Base-by-base conservation (phyloP, 805 yeast species). In the Kregervanrija fluxuum region DNA sequence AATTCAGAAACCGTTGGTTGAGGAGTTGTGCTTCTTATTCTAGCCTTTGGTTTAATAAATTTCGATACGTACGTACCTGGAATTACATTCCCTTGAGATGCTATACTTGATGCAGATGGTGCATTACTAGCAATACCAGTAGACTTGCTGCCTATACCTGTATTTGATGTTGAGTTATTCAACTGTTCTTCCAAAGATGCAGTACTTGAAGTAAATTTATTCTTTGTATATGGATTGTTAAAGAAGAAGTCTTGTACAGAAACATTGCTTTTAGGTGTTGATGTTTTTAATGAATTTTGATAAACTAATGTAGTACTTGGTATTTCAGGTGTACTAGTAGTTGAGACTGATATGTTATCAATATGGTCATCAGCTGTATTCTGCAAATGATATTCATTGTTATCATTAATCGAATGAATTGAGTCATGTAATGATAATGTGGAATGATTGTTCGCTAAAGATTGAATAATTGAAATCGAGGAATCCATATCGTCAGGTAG, bases 231-330 rank as follows among this genome's bases (percentile, higher is more conserved):
- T 31, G 67, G 65, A 41, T 59, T 61, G 41, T 64, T 61, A 45
- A 69, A 68, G 54, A 79, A 78, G 53, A 77, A 77, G 37, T 76
- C 80, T 51, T 77, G 78, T 1, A 74, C 76, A 1, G 82, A 70
- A n/a, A 60, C 58, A 35, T 43, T 54, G 28, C 28, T 22, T 44
- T 44, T 51, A n/a, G 52, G 47, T 6, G 53, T 33, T 16, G 41
- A 40, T 6, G 31, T 15, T 14, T 33, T 36, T 5, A 33, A 31
- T 11, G 22, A 30, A 8, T 14, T 30, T 12, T 28, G 42, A 30
- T 28, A 22, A 3, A 11, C 33, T 22, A 22, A 22, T 22, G 28
- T 5, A 6, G 28, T 22, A 6, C 8, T 22, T 22, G 28, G 28
- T 2, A 22, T 22, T 22, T 22, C 28, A 22, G 28, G 28, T 22